These are phyloP conservation scores for Iris macrosiphon DNA, from an alignment of 106 monocot species.

Conservation along the genomic window DNA sequence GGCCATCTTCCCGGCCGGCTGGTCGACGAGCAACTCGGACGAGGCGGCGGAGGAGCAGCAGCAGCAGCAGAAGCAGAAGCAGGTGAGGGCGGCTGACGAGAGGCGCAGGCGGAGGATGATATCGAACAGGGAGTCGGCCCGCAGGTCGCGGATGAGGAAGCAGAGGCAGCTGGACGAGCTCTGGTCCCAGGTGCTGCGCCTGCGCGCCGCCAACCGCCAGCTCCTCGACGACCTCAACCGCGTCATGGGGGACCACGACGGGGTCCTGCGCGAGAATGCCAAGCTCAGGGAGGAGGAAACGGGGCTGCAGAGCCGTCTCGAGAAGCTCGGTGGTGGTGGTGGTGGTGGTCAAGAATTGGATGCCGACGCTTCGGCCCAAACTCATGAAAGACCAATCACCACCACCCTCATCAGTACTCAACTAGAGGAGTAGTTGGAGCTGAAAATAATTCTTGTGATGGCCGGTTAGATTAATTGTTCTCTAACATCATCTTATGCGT, in stretches of 20 bases:
- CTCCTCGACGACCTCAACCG: slow-evolving; percentile 39
- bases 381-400: too few species aligned
- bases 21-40: slow-evolving; percentile 25
- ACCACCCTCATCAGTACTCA: too few species aligned
- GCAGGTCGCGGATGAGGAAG: slow-evolving; percentile 55
- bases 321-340: background rate
- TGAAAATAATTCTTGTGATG: too few species aligned
- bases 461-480: too few species aligned
- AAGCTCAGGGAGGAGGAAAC: slow-evolving; percentile 19
- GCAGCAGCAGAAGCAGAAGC: slow-evolving; percentile 19
- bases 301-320: slow-evolving; percentile 14
- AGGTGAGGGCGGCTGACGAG: slow-evolving; percentile 26
- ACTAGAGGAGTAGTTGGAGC: too few species aligned
- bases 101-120: slow-evolving; percentile 39
- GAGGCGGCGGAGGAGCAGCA: slow-evolving; percentile 42
- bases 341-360: too few species aligned
- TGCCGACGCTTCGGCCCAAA: too few species aligned
- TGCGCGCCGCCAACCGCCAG: slow-evolving; percentile 21
- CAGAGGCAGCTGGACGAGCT: slow-evolving; percentile 47
- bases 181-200: slow-evolving; percentile 21
- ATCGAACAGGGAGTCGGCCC: slow-evolving; percentile 53
- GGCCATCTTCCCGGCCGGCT: background rate
- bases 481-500: too few species aligned
- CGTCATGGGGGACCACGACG: slow-evolving; percentile 7
- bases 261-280: slow-evolving; percentile 21